Evolutionary conservation across 202 grass and related monocot species (phyloP), one percentile per base, ranked within the genome.

Genomic region (Sporobolus alterniflorus): DNA sequence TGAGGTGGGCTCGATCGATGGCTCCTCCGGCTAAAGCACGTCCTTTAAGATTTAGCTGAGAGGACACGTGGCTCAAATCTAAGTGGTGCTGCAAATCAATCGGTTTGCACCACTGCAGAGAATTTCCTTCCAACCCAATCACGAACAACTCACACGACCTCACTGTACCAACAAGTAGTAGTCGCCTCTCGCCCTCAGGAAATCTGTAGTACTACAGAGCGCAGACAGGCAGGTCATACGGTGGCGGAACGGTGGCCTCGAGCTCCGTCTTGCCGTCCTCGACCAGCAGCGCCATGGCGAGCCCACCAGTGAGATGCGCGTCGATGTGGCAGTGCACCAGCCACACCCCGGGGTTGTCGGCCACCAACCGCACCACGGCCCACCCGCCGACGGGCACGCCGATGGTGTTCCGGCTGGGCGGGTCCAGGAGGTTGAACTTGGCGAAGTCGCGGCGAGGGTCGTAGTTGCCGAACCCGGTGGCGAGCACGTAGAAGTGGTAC

Each of bases 321-420:
- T 98, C 92, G 24, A 98, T 88, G 79, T 98, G 95, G 86, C 95
- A 98, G 87, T 98, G 95, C 79, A 95, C 75, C 0, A 98, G 82
- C 95, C 95, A 98, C 42, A 98, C 90, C 77, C 95, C 95, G 0
- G 95, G 95, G 79, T 98, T 98, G 79, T 98, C 92, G 0, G 95
- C 95, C 24, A 74, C 20, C 77, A 98, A 98, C 55, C 92, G 81
- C 76, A 98, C 86, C 25, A 93, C 95, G 18, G 88, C 95, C 95
- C 95, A 98, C 16, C 95, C 95, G 9, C 86, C 94, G 34, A 91
- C 90, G 3, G 95, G 95, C 75, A 98, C 95, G 4, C 95, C 95
- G 50, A 98, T 49, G 60, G 92, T 98, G 88, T 98, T 98, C 81
- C 92, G 80, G 74, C 81, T 71, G 22, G 95, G 95, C 63, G 95